Base-by-base conservation (phyloP, 495 filamentous ascomycete species). In the Ascobolus immersus region DNA sequence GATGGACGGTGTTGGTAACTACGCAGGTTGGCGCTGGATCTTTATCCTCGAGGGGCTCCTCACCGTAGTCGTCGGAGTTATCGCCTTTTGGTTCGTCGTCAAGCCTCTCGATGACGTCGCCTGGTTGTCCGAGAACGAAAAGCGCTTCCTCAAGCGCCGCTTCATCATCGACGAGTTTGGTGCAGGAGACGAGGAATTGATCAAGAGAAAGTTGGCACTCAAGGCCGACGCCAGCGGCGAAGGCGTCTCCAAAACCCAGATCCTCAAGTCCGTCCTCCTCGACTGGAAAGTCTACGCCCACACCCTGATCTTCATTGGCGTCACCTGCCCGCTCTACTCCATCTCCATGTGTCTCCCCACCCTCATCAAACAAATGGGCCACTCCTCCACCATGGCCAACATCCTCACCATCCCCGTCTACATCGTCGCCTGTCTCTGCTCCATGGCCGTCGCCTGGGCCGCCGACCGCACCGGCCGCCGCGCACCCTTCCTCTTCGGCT, bases 261-360 rank as follows among this genome's bases (percentile, higher is more conserved):
- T 71, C 45, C 69, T 79, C 3, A 43, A 55, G 22, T 59, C 59
- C 19, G 73, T 71, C 0, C 70, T 78, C 38, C 52, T 41, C 10
- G 76, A 84, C 36, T 78, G 71, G 72, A 70, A 79, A 41, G 65
- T 82, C 33, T 77, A 66, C 52, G 50, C 70, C 10, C 71, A 64
- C 24, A 48, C 76, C 4, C 59, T 76, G 31, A 60, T 71, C 13
- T 48, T 48, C 39, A 43, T 57, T 55, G 66, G 62, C 2, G 66
- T 77, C 21, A 63, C 69, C 5, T 71, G 64, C 37, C 71, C 73
- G 0, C 55, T 79, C 0, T 79, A 77, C 39, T 71, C 69, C n/a
- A 69, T 77, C 48, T 67, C 63, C 2, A 55, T 77, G 13, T 80
- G 76, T 52, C 60, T 77, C 0, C 76, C 75, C 0, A 69, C 59